Evolutionary conservation across 495 filamentous ascomycete species (phyloP), one percentile per base, ranked within the genome.

Genomic region (Aspergillus taichungensis): DNA sequence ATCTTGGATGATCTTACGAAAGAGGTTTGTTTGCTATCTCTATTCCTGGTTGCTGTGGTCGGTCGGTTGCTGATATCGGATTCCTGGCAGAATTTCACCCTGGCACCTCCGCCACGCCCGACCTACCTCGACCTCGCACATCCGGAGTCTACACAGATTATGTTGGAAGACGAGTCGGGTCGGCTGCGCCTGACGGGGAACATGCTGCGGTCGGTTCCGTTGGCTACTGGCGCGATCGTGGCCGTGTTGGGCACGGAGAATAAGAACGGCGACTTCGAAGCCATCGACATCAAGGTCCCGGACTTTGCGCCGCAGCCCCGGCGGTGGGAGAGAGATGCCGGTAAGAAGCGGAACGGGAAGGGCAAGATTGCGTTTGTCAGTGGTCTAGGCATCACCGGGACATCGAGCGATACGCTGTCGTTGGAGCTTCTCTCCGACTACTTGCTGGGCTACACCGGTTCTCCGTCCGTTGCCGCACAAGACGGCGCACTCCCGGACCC

Each of bases 161-260:
- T 89, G 80, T 70, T 99, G 31, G 94, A 99, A 60, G 94, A 99
- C 59, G 91, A 97, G 58, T 95, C 88, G 6, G 94, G 94, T 14
- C 83, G 94, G n/a, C 65, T 99, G 46, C 75, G 85, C 7, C 69
- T 99, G 6, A 79, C 82, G 6, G 94, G 94, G 0, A 66, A 72
- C 30, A 57, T 75, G 9, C 63, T 97, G 31, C 62, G 74, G 43
- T 67, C 73, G 8, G 72, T 80, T 7, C 73, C 86, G 47, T 69
- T 96, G 6, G 89, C 94, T 11, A 99, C 94, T 0, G 94, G 94
- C 6, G 90, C 84, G 47, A 85, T 97, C 45, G 74, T 96, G 33
- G 89, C 89, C 9, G 89, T 85, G 0, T 74, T 99, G 66, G 94
- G 94, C 31, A 94, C 88, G 0, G 94, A 99, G 57, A 95, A 94